Evolutionary conservation across 192 early-diverging fungal species (phyloP), one percentile per base, ranked within the genome.

Genomic region (Haplosporangium gracile): DNA sequence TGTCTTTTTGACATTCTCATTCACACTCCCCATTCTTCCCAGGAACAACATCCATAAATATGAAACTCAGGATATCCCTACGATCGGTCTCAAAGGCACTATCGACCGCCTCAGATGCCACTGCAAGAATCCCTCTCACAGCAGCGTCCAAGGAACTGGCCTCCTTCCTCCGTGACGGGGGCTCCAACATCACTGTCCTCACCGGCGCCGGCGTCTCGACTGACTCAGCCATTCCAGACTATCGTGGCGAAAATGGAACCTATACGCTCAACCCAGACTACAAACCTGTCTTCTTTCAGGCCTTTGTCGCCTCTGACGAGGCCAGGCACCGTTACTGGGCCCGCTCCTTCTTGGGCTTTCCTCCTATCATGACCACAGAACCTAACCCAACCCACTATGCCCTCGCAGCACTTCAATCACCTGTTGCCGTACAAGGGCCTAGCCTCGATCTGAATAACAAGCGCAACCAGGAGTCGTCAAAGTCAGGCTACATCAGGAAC

Each of bases 251-350:
- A 34, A 72, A 90, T 72, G 95, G 94, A 45, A 93, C 92, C 9
- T 96, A 96, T 77, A 89, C 92, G 10, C 89, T 93, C 57, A 93
- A 96, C 83, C 91, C 92, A 60, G 93, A 93, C 60, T 97, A 97
- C 85, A 91, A 91, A 69, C 97, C 97, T n/a, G 95, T 97, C 75
- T 93, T 93, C 75, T 97, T 94, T 85, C 95, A 96, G 75, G 93
- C 94, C 72, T 88, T 90, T 74, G 78, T 79, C 51, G 60, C 65
- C 24, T 82, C 78, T 9, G 81, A 81, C 47, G 71, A 71, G 20
- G 75, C 80, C 51, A 88, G 97, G 7, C 96, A 96, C 78, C 91
- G 98, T 5, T 99, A 99, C 90, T 99, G 98, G 98, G 95, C 96
- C 16, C 92, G 98, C 9, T 95, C 94, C 18, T 97, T 93, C 87